Conservation (phyloP, 176 grass and related monocot species). For the Avena insularis region DNA sequence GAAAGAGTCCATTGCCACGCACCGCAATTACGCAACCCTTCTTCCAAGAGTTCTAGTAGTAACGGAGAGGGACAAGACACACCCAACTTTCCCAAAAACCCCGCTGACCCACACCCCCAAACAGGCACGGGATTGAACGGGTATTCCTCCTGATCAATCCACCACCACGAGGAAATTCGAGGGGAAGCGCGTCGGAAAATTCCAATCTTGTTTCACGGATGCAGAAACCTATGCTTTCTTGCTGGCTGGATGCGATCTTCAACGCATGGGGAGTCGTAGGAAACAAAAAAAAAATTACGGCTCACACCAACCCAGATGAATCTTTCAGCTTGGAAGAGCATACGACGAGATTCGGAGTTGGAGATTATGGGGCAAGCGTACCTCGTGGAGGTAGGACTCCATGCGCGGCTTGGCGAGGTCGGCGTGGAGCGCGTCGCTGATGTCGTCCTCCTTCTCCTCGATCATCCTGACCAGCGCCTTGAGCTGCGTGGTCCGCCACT, state of each 20-base stretch:
- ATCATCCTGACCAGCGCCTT: conserved; percentile 54
- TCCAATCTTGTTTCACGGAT: neutral
- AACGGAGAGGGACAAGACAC: neutral
- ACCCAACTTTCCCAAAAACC: conserved; percentile 32
- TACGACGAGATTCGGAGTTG: neutral
- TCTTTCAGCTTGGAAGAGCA: neutral
- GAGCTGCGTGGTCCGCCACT: conserved; percentile 85
- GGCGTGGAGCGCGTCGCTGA: conserved; percentile 62
- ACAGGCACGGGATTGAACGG: neutral
- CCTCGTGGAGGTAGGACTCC: conserved; percentile 88
- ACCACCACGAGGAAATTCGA: neutral
- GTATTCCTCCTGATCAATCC: neutral
- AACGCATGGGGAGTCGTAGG: too few species aligned
- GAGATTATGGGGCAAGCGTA: neutral
- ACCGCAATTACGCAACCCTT: neutral
- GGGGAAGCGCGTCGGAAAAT: neutral
- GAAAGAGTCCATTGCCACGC: conserved; percentile 16
- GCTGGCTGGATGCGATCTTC: neutral
- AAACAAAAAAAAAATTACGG: neutral
- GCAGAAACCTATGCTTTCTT: neutral
- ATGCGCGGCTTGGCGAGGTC: conserved; percentile 85
- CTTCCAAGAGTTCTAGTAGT: neutral
- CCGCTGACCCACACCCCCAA: neutral
- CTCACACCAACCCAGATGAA: neutral
- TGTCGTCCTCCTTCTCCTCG: conserved; percentile 76